Evolutionary conservation across 345 rosid species (phyloP).

Genomic region (Dipteronia sinensis): DNA sequence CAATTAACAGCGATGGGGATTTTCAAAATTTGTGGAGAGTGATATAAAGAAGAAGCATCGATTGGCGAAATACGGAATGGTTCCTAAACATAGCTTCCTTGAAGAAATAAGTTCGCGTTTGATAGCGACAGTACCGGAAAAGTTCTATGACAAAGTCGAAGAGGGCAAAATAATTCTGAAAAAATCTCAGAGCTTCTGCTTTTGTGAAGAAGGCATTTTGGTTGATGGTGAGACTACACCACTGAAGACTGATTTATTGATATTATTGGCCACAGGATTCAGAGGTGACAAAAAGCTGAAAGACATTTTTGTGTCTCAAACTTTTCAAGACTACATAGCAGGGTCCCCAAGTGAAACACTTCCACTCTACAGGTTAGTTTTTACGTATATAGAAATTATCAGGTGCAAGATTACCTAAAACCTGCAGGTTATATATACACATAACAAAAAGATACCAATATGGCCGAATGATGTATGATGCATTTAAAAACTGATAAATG

Average conservation of each 20-base stretch:
- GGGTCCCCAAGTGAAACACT: constrained; percentile 30
- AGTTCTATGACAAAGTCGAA: constrained; percentile 42
- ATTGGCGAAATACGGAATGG: constrained; percentile 43
- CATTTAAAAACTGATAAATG: too few relatives aligned
- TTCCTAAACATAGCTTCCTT: constrained; percentile 44
- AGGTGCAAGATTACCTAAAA: too few relatives aligned
- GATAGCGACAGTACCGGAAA: constrained; percentile 30
- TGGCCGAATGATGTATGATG: too few relatives aligned
- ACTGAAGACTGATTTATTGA: constrained; percentile 35
- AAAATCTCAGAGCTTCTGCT: constrained; percentile 33
- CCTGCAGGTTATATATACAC: too few relatives aligned
- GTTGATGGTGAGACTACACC: constrained; percentile 26
- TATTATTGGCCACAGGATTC: constrained; percentile 47
- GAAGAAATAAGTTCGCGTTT: constrained; percentile 36
- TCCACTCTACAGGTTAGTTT: constrained; percentile 47
- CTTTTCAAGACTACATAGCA: constrained; percentile 26
- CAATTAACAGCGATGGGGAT: constrained; percentile 36
- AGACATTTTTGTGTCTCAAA: constrained; percentile 31
- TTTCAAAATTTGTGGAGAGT: constrained; percentile 44
- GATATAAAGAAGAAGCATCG: constrained; percentile 32
- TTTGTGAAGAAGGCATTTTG: constrained; percentile 33
- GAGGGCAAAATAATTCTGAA: constrained; percentile 43
- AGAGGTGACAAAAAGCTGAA: constrained; percentile 41
- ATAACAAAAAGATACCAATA: too few relatives aligned
- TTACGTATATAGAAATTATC: too few relatives aligned